Conservation (phyloP, 1,284 basidiomycete genomes). For the Puccinia polysora region DNA sequence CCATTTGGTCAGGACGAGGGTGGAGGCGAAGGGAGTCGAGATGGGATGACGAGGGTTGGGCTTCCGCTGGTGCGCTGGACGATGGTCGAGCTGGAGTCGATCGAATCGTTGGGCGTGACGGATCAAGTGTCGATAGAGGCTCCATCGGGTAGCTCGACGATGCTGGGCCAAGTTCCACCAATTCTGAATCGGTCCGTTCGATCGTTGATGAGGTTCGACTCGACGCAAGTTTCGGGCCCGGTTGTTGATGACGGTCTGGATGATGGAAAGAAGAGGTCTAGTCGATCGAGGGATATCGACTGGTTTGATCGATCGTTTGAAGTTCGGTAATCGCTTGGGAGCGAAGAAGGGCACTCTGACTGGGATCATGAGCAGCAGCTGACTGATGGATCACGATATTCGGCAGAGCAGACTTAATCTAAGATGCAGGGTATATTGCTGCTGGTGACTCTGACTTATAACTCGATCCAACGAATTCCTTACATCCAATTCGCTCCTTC, state of each 20-base stretch:
- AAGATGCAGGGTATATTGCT: no score
- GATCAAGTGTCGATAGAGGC: conserved; percentile 10
- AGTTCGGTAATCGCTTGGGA: background rate
- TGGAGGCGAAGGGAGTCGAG: background rate
- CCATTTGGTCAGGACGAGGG: conserved; percentile 12
- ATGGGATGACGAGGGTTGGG: background rate
- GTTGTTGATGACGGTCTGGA: conserved; percentile 25
- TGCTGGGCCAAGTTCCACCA: background rate
- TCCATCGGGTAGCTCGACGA: conserved; percentile 7
- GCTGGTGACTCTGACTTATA: no score
- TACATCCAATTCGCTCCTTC: no score
- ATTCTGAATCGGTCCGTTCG: no score
- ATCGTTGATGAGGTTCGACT: background rate
- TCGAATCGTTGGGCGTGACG: conserved; percentile 1
- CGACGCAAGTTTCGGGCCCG: conserved; percentile 5
- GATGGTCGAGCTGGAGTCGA: background rate
- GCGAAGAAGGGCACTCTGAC: conserved; percentile 12
- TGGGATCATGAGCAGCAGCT: no score
- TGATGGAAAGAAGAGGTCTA: background rate
- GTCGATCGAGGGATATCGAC: background rate
- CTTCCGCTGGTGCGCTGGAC: background rate
- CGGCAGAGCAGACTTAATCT: background rate
- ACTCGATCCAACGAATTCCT: no score
- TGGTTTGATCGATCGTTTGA: background rate
- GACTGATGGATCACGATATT: background rate